Base-by-base conservation (phyloP, 257 asterid species). In the Buddleja alternifolia region DNA sequence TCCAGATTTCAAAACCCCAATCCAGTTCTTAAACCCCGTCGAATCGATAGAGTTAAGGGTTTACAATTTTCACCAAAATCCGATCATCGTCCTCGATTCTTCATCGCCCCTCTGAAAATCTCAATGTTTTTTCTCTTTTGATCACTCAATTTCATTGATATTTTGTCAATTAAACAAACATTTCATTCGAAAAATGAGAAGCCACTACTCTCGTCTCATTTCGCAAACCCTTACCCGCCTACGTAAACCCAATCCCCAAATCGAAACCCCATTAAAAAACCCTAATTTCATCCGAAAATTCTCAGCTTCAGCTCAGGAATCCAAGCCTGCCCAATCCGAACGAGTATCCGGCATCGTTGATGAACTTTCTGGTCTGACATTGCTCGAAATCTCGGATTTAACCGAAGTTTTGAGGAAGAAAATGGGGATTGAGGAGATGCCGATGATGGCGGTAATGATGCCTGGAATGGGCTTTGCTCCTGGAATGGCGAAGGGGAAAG, bases 371-470 rank as follows among this genome's bases (percentile, higher is more conserved):
- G 78, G 77, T 12, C 75, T 92, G 23, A 89, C 98, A 0, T 46
- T 92, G 73, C 80, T 87, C 29, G 98, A 92, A 78, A 76, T 90
- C 25, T 70, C 94, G 54, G 96, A 92, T 67, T 79, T 92, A 66
- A 67, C 84, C 10, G 93, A 88, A 68, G 78, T 77, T 40, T 17
- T 92, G 48, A 74, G 86, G 79, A 76, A 77, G 80, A 89, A 86
- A 66, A 66, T 80, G 85, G 90, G 86, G 53, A 76, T 84, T 69
- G 88, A 84, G 53, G 88, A 88, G 61, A 90, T 92, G 97, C 97
- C 98, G 1, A 72, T 78, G 73, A 92, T 92, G 98, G 83, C 85
- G 29, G 77, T 89, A 55, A 87, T 89, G 95, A 85, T 81, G 92
- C 96, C 98, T 0, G 97, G 97, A 11, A 84, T 87, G 96, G 83